Evolutionary conservation across 768 basidiomycete genomes (phyloP).

Genomic region (Dictyophora rubrovolvata): DNA sequence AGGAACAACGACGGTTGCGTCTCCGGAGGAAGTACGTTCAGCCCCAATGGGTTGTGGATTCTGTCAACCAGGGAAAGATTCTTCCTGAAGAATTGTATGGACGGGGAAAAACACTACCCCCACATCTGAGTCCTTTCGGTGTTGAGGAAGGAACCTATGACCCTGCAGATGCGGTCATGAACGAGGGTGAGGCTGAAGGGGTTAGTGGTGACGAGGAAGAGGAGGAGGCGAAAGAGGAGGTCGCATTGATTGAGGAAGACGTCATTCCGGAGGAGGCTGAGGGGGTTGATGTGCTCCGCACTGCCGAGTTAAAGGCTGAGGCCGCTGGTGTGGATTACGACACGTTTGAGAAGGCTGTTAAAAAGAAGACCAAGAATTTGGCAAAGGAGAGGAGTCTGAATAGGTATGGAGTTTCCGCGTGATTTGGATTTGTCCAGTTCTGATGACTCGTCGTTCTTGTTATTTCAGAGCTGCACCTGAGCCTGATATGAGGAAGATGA

Average conservation of each 20-base stretch:
- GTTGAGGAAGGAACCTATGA: constrained; percentile 71
- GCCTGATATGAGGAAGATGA: constrained; percentile 91
- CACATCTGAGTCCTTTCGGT: constrained; percentile 93
- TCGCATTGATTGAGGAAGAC: constrained; percentile 23
- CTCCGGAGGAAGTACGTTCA: constrained; percentile 79
- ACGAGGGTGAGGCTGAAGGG: constrained; percentile 23
- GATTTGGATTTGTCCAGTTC: background rate
- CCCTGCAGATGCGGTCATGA: constrained; percentile 35
- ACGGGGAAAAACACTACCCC: constrained; percentile 80
- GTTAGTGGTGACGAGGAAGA: constrained; percentile 24
- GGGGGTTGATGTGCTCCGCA: constrained; percentile 45
- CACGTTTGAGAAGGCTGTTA: constrained; percentile 67
- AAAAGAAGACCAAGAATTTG: constrained; percentile 39
- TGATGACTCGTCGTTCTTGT: background rate
- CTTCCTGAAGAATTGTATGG: constrained; percentile 78
- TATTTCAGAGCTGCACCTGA: constrained; percentile 28
- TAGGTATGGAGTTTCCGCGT: constrained; percentile 1
- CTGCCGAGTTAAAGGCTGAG: constrained; percentile 90
- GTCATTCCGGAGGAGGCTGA: constrained; percentile 25
- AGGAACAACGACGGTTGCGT: constrained; percentile 51
- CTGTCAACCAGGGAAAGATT: constrained; percentile 78
- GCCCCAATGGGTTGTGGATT: constrained; percentile 97
- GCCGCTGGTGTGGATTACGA: constrained; percentile 73
- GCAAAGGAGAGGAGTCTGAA: constrained; percentile 24
- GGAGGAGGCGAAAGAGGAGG: constrained; percentile 15